phyloP scores from a whole-genome alignment of 768 basidiomycete species.

The Rubroboletus pulcherrimus region DNA sequence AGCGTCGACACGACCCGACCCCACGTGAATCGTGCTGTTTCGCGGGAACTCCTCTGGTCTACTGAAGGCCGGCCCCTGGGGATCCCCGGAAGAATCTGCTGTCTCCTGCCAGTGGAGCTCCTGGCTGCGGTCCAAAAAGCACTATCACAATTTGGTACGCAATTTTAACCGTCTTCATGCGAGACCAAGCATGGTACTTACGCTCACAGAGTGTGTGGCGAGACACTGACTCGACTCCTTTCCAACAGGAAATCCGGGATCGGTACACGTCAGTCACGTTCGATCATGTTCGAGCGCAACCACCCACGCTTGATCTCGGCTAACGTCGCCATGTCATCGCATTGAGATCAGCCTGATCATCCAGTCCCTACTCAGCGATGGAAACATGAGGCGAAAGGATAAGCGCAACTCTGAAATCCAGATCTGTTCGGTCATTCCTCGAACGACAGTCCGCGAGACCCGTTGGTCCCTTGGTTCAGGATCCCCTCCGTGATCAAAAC shows the following conservation, averaged over 20 bases:
- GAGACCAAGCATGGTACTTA: background rate
- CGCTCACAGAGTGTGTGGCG: background rate
- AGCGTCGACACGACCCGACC: background rate
- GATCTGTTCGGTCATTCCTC: background rate
- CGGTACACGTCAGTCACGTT: background rate
- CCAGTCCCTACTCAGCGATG: conserved; percentile 1
- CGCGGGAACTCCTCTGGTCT: conserved; percentile 13
- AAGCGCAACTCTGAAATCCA: background rate
- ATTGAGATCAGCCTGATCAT: conserved; percentile 2
- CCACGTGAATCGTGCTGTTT: conserved; percentile 8
- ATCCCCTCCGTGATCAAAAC: background rate
- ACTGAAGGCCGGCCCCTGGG: background rate
- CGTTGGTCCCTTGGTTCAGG: background rate
- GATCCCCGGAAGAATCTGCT: background rate
- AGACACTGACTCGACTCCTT: conserved; percentile 8
- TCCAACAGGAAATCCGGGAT: background rate
- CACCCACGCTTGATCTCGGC: background rate
- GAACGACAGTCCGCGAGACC: background rate
- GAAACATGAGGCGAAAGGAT: conserved; percentile 19
- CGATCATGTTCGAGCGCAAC: background rate
- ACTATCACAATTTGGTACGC: background rate
- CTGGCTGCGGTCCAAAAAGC: background rate
- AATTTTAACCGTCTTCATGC: background rate
- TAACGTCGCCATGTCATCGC: background rate
- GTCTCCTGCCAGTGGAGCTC: background rate